Evolutionary conservation across 2,329 filamentous ascomycete genomes (phyloP), one percentile per base, ranked within the genome.

Genomic region (Sporothrix protearum): DNA sequence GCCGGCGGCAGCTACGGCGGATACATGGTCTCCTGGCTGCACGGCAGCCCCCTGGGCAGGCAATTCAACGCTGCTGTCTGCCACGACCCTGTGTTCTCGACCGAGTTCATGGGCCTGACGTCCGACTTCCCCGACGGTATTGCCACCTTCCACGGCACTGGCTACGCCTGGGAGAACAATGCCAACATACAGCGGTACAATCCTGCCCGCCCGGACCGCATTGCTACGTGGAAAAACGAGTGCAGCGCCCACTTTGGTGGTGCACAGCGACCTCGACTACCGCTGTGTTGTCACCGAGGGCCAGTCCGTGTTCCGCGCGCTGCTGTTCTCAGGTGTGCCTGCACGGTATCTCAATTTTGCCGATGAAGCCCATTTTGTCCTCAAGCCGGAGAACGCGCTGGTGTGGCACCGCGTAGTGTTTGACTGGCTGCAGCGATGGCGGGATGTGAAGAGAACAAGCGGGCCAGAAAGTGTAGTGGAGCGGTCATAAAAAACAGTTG

Each of bases 331-430:
- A 69, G 89, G 89, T 0, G 85, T 94, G 2, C 87, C 90, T 47
- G 92, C 89, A 74, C 86, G 88, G 73, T 89, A 93, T 73, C 76
- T 94, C 77, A 89, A 86, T 0, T 94, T 94, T 76, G 87, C 90
- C 0, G 91, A 92, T 77, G 91, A 93, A 80, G 88, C 89, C 68
- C 90, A 92, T 76, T 91, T 86, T 85, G 89, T 92, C 3, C 77
- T 90, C 64, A 89, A 90, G 74, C 86, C 86, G 1, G 90, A 92
- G 80, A 93, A 93, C 77, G 84, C 85, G 25, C 80, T 92, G 64
- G 80, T 90, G 59, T 93, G 91, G 91, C 88, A 93, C 77, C 83
- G 84, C 68, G 86, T 86, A 1, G 89, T 92, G 10, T 80, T 92
- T 70, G 87, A 88, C 73, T 93, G 87, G 86, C 88, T 91, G 75